Evolutionary conservation across 106 monocot genomes (phyloP), one percentile per base, ranked within the genome.

Genomic region (Dioscorea zingiberensis): DNA sequence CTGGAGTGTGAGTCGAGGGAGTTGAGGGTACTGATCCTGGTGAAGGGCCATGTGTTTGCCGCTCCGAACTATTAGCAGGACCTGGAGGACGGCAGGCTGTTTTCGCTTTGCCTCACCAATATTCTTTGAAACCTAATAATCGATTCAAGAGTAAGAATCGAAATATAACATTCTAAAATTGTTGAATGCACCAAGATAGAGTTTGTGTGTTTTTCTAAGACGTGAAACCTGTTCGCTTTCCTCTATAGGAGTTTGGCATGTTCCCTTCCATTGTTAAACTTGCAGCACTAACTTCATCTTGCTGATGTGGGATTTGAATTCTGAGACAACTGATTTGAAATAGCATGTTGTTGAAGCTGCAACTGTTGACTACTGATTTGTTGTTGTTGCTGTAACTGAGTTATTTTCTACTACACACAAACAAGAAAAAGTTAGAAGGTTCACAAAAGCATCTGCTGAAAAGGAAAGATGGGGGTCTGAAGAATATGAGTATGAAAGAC

Each of bases 21-120:
- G 93, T 94, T 28, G 93, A 94, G 8, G 93, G 93, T 57, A 86
- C 93, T n/a, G 93, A 94, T 47, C 89, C 86, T 27, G 93, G 93
- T 57, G 93, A 94, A 17, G 93, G 93, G 5, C 89, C 93, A 72
- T 44, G 93, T 94, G 30, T 94, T 94, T 57, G 89, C 89, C 49
- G 93, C 89, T 69, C 93, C 93, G 93, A 86, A 71, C 93, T 94
- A 74, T 94, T 94, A 16, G 89, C 89, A 44, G 89, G 89, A 14
- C 89, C 93, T n/a, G 22, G 93, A 94, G 25, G 93, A 94, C 27
- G 93, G 76, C 83, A 25, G 89, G 78, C 68, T 94, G 89, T 60
- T 94, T 94, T 19, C 93, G 71, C 74, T 94, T 94, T 12, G 84
- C 77, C 21, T 70, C 78, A 58, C 60, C 60, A 51, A 81, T 89